Percentiles rank a stretch among this genome's conserved stretches.
Evolutionary conservation across 768 basidiomycete species (phyloP).

Genomic region (Mycena galericulata): DNA sequence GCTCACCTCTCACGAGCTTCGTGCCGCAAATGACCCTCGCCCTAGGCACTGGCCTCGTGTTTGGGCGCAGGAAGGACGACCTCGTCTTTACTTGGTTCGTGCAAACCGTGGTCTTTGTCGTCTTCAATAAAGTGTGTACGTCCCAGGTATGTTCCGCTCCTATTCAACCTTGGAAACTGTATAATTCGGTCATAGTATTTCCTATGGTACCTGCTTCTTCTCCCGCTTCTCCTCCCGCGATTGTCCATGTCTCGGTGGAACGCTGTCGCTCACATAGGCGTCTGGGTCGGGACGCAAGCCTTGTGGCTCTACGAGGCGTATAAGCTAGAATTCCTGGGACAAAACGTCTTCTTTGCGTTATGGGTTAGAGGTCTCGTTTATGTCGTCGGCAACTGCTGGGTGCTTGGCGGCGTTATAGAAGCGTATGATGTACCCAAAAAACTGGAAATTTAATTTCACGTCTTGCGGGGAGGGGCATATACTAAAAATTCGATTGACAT

Average conservation of each 20-base stretch:
- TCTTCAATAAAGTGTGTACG: constrained; percentile 99
- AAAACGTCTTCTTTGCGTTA: constrained; percentile 76
- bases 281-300: constrained; percentile 86
- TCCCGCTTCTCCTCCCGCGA: constrained; percentile 84
- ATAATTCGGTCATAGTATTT: constrained; percentile 70
- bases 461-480: too few relatives aligned
- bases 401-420: constrained; percentile 74
- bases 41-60: constrained; percentile 77
- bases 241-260: constrained; percentile 63
- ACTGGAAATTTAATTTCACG: neutral
- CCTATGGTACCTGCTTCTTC: constrained; percentile 92
- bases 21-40: constrained; percentile 84
- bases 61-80: constrained; percentile 68
- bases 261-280: constrained; percentile 53
- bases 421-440: constrained; percentile 46
- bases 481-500: too few relatives aligned
- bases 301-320: constrained; percentile 95
- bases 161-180: neutral
- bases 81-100: constrained; percentile 90
- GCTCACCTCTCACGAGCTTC: constrained; percentile 86
- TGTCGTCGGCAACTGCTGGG: constrained; percentile 83
- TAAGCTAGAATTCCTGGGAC: constrained; percentile 87
- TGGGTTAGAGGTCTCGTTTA: constrained; percentile 87
- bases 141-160: constrained; percentile 73
- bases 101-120: constrained; percentile 91